Evolutionary conservation across 345 rosid genomes (phyloP), one percentile per base, ranked within the genome.

Genomic region (Orychophragmus violaceus): DNA sequence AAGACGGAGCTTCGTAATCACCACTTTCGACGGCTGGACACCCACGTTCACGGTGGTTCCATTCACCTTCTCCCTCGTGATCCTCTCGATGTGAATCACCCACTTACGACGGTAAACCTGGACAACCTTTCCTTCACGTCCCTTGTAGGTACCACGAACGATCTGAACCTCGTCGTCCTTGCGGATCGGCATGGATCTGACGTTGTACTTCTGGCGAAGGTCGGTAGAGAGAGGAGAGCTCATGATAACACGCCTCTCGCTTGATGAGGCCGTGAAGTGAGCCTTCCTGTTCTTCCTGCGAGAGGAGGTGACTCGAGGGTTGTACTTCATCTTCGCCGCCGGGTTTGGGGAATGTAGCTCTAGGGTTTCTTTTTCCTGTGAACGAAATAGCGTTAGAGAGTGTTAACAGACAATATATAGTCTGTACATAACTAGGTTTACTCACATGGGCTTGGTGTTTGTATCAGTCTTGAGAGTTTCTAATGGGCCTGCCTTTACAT

Each of bases 221-320:
- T 88, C 95, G 18, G 79, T 13, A 3, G 95, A 85, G 29, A 88
- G 83, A 0, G 91, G 79, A 0, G 95, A 82, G 74, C 91, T 85
- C 95, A 88, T 88, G 24, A 88, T 64, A 11, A 88, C 75, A 13
- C 95, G 91, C 17, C 95, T 80, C 41, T 85, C 81, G 59, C 89
- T 84, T 7, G 95, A 88, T 0, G 95, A 86, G 0, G 91, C 95
- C 1, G 87, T 64, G 76, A 88, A 88, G 55, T 88, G 95, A 1
- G 91, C 91, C 81, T 88, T 88, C 37, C 95, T 72, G 81, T 73
- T 84, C 87, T 85, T 88, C 74, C 95, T 84, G 68, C 95, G 86
- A 32, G 91, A 85, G 19, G 91, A 85, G 10, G 89, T 60, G 3
- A 88, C 95, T 30, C 91, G 44, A 2, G 89, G 86, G 56, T 85